Base-by-base conservation (phyloP, 306 rosid genomes). In the Rosa persica region DNA sequence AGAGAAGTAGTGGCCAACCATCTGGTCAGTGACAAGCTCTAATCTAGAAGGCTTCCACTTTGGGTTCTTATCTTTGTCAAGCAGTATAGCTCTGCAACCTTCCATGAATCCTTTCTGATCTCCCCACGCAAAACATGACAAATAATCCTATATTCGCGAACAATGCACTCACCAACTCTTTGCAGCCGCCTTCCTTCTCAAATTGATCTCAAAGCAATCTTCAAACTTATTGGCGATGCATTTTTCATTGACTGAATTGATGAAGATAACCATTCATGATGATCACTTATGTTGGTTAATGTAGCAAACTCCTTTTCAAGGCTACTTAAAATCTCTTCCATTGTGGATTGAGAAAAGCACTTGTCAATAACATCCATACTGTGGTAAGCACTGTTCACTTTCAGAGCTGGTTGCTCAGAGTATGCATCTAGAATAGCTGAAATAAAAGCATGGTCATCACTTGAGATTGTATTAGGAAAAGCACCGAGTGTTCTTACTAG, bases 51-150 rank as follows among this genome's bases (percentile, higher is more conserved):
- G 81, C 17, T 81, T 25, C 84, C 84, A 81, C 77, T 92, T 92
- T 2, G 97, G 97, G 55, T 88, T 94, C 85, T 76, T 88, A 77
- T 92, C 98, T 73, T 94, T 94, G 75, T 92, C 96, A 80, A 87
- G 60, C 75, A 92, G 71, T 78, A 90, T 73, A 80, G 98, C 98
- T 87, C 97, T 88, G 72, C 94, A 90, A 80, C 98, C 98, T 90
- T 94, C 98, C 3, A 76, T 74, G 78, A 90, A 83, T 94, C 98
- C 85, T 76, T 89, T 96, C 94, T 92, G 84, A 85, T 82, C 70
- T 87, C 80, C 61, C 96, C 94, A 82, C 46, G 84, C 64, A 90
- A 11, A 68, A 89, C 78, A 76, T 94, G 94, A 73, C 92, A 90
- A 66, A 86, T 91, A 83, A 94, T 86, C 87, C 97, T 89, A 64